Evolutionary conservation across 768 basidiomycete genomes (phyloP).

Genomic region (Rossbeevera mucosa): DNA sequence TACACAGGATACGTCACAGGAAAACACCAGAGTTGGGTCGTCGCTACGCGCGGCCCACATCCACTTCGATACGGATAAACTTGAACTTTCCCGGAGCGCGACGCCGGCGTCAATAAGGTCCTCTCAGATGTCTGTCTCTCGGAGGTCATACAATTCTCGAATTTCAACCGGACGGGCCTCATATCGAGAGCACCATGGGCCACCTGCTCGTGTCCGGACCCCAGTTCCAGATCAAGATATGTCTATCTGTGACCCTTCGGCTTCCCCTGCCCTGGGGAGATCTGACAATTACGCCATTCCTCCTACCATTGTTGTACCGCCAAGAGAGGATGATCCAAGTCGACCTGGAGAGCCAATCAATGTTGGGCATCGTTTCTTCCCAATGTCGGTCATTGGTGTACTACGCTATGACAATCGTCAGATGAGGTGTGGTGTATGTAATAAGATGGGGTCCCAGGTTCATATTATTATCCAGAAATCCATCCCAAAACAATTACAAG

Average conservation of each 20-base stretch:
- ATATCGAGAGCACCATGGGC: constrained; percentile 19
- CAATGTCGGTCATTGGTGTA: constrained; percentile 12
- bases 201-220: constrained; percentile 7
- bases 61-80: not conserved
- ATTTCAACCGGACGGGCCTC: constrained; percentile 20
- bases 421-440: constrained; percentile 6
- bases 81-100: constrained; percentile 3
- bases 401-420: constrained; percentile 5
- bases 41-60: not conserved
- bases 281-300: not conserved
- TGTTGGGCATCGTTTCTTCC: constrained; percentile 5
- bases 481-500: not conserved
- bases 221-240: constrained; percentile 1
- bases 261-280: not conserved
- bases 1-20: not conserved
- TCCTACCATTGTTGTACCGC: constrained; percentile 1
- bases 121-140: constrained; percentile 9
- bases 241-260: not conserved
- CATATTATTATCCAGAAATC: constrained; percentile 5
- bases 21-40: not conserved
- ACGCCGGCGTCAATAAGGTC: constrained; percentile 7
- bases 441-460: not conserved
- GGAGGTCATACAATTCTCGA: constrained; percentile 11
- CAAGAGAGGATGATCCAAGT: constrained; percentile 1
- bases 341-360: constrained; percentile 5